Conservation (phyloP, 2,329 filamentous ascomycete species). For the Aspergillus puulaauensis region DNA sequence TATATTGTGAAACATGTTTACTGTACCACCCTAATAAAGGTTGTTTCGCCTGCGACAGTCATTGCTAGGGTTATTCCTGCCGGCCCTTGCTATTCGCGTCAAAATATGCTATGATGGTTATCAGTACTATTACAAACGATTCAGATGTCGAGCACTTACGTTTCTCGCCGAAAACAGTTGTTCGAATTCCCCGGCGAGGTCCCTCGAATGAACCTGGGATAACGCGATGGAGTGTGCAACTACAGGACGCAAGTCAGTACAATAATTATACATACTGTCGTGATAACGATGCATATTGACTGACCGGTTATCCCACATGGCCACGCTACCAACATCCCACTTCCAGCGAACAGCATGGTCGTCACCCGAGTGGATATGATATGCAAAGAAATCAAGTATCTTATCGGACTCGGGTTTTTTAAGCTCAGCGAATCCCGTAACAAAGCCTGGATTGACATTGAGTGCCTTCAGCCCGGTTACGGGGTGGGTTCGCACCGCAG, state of each 20-base stretch:
- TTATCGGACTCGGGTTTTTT: slow-evolving; percentile 51
- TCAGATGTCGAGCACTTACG: not conserved
- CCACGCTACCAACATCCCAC: slow-evolving; percentile 51
- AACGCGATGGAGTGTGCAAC: slow-evolving; percentile 9
- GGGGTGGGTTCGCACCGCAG: slow-evolving; percentile 51
- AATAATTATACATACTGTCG: too few species aligned
- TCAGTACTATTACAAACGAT: too few species aligned
- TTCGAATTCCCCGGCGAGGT: slow-evolving; percentile 12
- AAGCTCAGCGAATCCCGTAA: slow-evolving; percentile 51
- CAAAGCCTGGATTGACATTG: slow-evolving; percentile 49
- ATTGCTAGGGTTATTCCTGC: too few species aligned
- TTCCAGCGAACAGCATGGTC: slow-evolving; percentile 54
- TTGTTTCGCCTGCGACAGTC: too few species aligned
- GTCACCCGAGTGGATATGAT: slow-evolving; percentile 51
- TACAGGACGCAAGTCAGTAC: not conserved
- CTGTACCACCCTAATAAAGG: too few species aligned
- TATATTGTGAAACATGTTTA: too few species aligned
- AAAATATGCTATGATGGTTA: too few species aligned
- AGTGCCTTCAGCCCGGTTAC: slow-evolving; percentile 50
- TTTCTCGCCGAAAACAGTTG: slow-evolving; percentile 15
- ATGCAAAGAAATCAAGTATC: slow-evolving; percentile 47
- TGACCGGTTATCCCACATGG: slow-evolving; percentile 53
- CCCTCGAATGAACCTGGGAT: slow-evolving; percentile 5
- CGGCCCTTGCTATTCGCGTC: too few species aligned
- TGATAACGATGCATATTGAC: not conserved